Evolutionary conservation across 1,284 basidiomycete species (phyloP), one percentile per base, ranked within the genome.

Genomic region (Kalmanozyma brasiliensis): DNA sequence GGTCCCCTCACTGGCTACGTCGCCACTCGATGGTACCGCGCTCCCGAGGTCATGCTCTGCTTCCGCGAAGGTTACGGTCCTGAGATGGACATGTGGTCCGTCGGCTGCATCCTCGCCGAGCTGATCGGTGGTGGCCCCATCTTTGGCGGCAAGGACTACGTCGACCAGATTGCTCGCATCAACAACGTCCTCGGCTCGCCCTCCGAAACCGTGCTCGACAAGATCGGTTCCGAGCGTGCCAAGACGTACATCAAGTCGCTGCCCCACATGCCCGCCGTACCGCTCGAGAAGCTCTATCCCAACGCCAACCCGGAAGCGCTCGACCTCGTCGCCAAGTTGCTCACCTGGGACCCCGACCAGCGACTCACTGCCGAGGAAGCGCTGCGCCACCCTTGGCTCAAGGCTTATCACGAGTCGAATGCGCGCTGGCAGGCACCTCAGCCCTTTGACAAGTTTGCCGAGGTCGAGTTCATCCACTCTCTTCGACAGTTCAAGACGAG

Each of bases 21-120:
- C 10, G 69, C 80, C 17, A 82, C 80, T 6, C 51, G 80, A 37
- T 82, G 79, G 80, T 81, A 82, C 58, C 74, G 80, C 6, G 79
- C 80, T 0, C 80, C 80, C 26, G 80, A 82, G 43, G 73, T 80
- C 52, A 80, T 82, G 79, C 76, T 82, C n/a, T 76, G 78, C 51
- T 80, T 75, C 69, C 59, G 65, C 17, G 70, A 72, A 16, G 80
- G 80, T 20, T 82, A 82, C 64, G 79, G 77, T 17, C 47, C 74
- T n/a, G 70, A 76, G 23, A 73, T 80, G 64, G 80, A 82, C 65
- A 77, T 82, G 68, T 82, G 80, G 80, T 76, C 74, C 26, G 76
- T 79, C 19, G 80, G 80, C 1, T 82, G 80, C 64, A 82, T 82
- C 45, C 63, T 82, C 34, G 80, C 80, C 11, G 79, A 81, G 55